These are phyloP conservation scores for Penstemon davidsonii DNA, from an alignment of 257 asterid species.

Conservation along the genomic window DNA sequence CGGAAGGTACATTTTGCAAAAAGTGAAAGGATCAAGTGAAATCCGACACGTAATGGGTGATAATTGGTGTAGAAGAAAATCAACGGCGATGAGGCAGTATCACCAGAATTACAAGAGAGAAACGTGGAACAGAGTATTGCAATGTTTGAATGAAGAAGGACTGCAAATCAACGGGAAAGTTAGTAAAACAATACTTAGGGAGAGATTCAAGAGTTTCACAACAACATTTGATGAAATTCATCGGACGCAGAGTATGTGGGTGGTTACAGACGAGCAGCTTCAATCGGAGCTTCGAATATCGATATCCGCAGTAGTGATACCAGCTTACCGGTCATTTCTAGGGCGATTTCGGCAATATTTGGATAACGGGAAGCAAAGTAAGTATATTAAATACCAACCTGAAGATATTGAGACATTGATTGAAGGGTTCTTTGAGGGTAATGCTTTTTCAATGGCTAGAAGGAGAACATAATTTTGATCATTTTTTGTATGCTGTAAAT, in stretches of 20 bases:
- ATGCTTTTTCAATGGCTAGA: slow-evolving; percentile 57
- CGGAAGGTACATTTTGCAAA: slow-evolving; percentile 75
- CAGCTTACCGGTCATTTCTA: slow-evolving; percentile 78
- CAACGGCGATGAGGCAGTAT: slow-evolving; percentile 68
- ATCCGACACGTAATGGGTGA: slow-evolving; percentile 76
- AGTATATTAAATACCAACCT: slow-evolving; percentile 78
- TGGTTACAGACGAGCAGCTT: slow-evolving; percentile 88
- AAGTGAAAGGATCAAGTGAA: slow-evolving; percentile 65
- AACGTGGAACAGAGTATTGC: slow-evolving; percentile 73
- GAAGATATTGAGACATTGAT: slow-evolving; percentile 78
- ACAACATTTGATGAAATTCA: slow-evolving; percentile 67
- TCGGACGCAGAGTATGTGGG: slow-evolving; percentile 69
- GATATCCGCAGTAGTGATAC: slow-evolving; percentile 66
- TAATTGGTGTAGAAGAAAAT: slow-evolving; percentile 75
- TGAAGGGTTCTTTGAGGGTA: slow-evolving; percentile 78
- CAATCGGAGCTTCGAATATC: slow-evolving; percentile 84
- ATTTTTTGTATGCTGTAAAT: background rate
- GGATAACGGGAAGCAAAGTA: slow-evolving; percentile 57
- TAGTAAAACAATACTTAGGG: slow-evolving; percentile 59
- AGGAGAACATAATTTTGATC: slow-evolving; percentile 42
- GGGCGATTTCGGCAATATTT: slow-evolving; percentile 73
- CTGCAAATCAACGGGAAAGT: slow-evolving; percentile 49
- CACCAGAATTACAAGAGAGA: slow-evolving; percentile 87
- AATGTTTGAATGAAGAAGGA: slow-evolving; percentile 62
- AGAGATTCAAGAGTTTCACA: slow-evolving; percentile 67